Percentiles rank a stretch among this genome's conserved stretches.
These are phyloP conservation scores for Wallacemonas sp. DNA, from an alignment of 208 protist genomes.

Conservation along the genomic window DNA sequence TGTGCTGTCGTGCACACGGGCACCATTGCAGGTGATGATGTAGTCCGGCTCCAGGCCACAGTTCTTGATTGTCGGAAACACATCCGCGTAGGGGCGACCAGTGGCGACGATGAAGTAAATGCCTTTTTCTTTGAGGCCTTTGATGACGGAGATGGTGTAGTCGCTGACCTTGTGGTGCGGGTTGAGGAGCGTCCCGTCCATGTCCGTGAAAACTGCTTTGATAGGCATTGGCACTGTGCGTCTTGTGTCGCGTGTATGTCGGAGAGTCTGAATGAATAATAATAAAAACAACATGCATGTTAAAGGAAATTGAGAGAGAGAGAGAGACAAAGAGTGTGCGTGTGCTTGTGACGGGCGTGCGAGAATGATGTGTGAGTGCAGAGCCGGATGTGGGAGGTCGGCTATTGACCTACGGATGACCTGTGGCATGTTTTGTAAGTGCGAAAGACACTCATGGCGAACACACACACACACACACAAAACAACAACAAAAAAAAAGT, in stretches of 20 bases:
- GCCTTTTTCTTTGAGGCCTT: conserved; percentile 15
- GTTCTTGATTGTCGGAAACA: conserved; percentile 26
- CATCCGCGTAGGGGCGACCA: conserved; percentile 34
- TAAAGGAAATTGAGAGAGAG: no score
- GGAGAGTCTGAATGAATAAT: no score
- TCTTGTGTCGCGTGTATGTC: no score
- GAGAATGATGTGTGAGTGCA: no score
- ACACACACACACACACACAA: background rate
- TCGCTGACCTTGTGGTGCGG: conserved; percentile 17
- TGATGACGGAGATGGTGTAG: conserved; percentile 28
- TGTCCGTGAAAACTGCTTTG: conserved; percentile 34
- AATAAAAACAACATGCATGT: background rate
- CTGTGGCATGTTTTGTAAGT: background rate
- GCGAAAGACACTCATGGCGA: background rate
- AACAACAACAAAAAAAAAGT: no score
- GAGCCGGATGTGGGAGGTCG: no score
- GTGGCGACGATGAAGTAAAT: conserved; percentile 35
- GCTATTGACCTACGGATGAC: no score
- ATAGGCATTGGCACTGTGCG: conserved; percentile 18
- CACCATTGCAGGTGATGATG: conserved; percentile 46
- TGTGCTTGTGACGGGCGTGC: no score
- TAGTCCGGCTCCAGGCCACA: conserved; percentile 32
- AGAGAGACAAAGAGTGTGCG: background rate
- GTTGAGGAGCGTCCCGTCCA: conserved; percentile 44
- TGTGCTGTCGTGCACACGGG: conserved; percentile 25